Conservation (phyloP, 2,329 filamentous ascomycete genomes). For the Periconia sp. region DNA sequence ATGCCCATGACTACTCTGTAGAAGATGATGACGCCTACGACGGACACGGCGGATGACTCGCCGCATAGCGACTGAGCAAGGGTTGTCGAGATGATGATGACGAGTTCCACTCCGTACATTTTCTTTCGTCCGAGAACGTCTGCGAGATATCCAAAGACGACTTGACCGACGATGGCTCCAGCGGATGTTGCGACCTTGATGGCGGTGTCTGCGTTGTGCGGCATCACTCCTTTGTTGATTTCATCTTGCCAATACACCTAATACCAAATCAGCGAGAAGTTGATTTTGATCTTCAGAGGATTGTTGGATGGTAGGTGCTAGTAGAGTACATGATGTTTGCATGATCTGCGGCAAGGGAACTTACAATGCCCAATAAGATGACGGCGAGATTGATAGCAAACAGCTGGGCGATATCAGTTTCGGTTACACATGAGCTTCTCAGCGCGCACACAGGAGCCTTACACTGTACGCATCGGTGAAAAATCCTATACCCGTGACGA, state of each 20-base stretch:
- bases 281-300: not conserved
- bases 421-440: not conserved
- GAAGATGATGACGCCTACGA: slow-evolving; percentile 44
- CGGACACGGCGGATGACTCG: slow-evolving; percentile 35
- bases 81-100: slow-evolving; percentile 44
- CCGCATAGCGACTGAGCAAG: slow-evolving; percentile 42
- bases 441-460: not conserved
- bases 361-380: slow-evolving; percentile 75
- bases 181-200: slow-evolving; percentile 85
- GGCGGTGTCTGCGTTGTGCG: slow-evolving; percentile 70
- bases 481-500: slow-evolving; percentile 83
- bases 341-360: not conserved
- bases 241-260: slow-evolving; percentile 59
- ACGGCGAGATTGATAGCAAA: slow-evolving; percentile 61
- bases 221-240: slow-evolving; percentile 54
- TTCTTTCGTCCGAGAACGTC: slow-evolving; percentile 77
- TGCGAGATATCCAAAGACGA: slow-evolving; percentile 69
- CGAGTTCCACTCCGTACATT: slow-evolving; percentile 69
- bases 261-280: not conserved
- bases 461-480: slow-evolving; percentile 76
- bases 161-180: slow-evolving; percentile 80
- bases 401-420: slow-evolving; percentile 16
- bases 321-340: not conserved
- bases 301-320: not conserved
- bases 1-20: slow-evolving; percentile 46